A percentile compares a stretch with the other conserved stretches of the same genome.
phyloP scores from a whole-genome alignment of 1,139 yeast species.

The Debaryomycetaceae sp. region DNA sequence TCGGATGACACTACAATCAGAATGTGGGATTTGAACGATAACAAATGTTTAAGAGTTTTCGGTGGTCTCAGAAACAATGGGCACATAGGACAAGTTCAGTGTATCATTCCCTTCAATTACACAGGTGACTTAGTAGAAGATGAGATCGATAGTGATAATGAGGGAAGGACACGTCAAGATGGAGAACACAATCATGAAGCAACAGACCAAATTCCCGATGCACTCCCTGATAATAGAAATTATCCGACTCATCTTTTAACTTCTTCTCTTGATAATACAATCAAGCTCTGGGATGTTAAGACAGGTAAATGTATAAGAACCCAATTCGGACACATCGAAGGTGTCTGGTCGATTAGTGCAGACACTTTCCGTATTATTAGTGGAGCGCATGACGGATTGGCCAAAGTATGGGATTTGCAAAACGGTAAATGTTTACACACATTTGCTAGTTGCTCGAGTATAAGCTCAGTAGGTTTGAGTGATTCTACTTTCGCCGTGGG shows the following conservation, averaged over 20 bases:
- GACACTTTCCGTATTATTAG: constrained; percentile 91
- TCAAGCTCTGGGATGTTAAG: constrained; percentile 86
- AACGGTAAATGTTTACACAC: constrained; percentile 93
- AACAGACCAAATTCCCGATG: constrained; percentile 19
- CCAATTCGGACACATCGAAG: constrained; percentile 95
- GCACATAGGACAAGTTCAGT: constrained; percentile 86
- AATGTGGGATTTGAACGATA: constrained; percentile 89
- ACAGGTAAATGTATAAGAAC: constrained; percentile 89
- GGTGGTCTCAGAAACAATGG: constrained; percentile 68
- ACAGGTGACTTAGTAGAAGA: constrained; percentile 49
- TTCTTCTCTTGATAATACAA: constrained; percentile 88
- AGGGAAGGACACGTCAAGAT: constrained; percentile 4
- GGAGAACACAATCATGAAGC: constrained; percentile 3
- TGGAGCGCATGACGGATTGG: constrained; percentile 88
- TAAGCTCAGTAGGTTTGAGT: constrained; percentile 83
- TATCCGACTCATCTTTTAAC: constrained; percentile 81
- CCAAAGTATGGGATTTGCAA: constrained; percentile 95
- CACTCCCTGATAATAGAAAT: constrained; percentile 25
- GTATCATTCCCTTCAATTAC: constrained; percentile 78
- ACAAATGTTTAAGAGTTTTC: constrained; percentile 74
- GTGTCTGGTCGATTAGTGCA: constrained; percentile 95
- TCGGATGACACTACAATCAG: constrained; percentile 89
- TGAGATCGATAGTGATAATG: constrained; percentile 25
- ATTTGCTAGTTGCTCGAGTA: constrained; percentile 71
- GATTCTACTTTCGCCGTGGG: constrained; percentile 91